phyloP scores from a whole-genome alignment of 176 grass and related monocot genomes.

The Carex cristatella region DNA sequence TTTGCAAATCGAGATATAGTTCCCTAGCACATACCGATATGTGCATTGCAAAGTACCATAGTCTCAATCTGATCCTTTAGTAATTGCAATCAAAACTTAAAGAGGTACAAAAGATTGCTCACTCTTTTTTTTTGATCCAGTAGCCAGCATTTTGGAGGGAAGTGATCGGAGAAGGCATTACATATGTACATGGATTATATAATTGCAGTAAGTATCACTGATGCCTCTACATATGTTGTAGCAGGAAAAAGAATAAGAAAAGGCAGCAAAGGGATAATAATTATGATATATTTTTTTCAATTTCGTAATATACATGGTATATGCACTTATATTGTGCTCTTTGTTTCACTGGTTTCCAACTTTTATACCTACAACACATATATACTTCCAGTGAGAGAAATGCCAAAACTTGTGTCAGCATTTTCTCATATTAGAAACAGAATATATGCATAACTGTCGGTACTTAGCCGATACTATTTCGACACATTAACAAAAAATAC shows the following conservation, averaged over 20 bases:
- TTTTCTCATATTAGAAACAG: not conserved
- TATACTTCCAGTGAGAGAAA: not conserved
- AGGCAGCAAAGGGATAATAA: not conserved
- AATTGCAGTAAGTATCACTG: not conserved
- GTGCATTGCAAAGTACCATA: no score
- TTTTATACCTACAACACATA: not conserved
- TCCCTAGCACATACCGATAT: no score
- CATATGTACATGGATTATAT: slow-evolving; percentile 1
- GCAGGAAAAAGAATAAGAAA: no score
- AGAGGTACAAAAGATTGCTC: no score
- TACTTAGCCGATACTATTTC: not conserved
- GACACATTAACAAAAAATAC: not conserved
- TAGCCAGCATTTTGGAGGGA: no score
- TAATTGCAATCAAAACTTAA: no score
- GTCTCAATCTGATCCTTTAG: no score
- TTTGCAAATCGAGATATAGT: no score
- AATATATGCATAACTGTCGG: not conserved
- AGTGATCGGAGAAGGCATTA: not conserved
- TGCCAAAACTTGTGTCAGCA: not conserved
- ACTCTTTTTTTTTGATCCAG: no score
- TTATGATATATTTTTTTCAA: not conserved
- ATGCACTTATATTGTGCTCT: not conserved
- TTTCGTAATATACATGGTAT: not conserved
- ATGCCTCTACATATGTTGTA: not conserved
- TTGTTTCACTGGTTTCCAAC: not conserved